Conservation (phyloP, 345 rosid species). For the Dipteronia dyeriana region DNA sequence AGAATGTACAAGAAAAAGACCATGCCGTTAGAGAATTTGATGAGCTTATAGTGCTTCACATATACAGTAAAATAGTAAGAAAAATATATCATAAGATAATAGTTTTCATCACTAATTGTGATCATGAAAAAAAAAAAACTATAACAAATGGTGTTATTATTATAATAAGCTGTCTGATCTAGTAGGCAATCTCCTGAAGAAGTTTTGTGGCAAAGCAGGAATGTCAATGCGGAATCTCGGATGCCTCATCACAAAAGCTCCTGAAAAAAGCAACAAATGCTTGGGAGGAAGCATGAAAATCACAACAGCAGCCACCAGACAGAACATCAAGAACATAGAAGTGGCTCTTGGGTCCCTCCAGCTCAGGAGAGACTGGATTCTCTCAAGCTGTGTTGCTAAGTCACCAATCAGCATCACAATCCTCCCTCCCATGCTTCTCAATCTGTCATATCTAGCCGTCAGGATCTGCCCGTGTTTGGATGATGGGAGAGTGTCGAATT, state of each 20-base stretch:
- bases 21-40: too few relatives aligned
- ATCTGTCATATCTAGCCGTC: constrained; percentile 43
- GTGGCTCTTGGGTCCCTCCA: constrained; percentile 52
- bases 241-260: constrained; percentile 23
- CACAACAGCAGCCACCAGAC: constrained; percentile 13
- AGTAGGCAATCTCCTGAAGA: constrained; percentile 35
- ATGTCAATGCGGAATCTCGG: constrained; percentile 13
- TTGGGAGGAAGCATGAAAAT: constrained; percentile 10
- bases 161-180: constrained; percentile 24
- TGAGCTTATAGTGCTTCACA: too few relatives aligned
- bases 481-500: constrained; percentile 51
- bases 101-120: too few relatives aligned
- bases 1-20: too few relatives aligned
- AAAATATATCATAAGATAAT: too few relatives aligned
- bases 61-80: too few relatives aligned
- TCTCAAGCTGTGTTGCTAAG: constrained; percentile 44
- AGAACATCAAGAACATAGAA: constrained; percentile 25
- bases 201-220: constrained; percentile 26
- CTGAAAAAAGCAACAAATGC: background rate
- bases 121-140: too few relatives aligned
- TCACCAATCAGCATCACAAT: constrained; percentile 37
- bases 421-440: constrained; percentile 47
- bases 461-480: constrained; percentile 27
- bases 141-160: background rate
- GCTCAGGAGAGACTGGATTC: constrained; percentile 27